Conservation (phyloP, 768 basidiomycete species). For the Suillus brevipes region DNA sequence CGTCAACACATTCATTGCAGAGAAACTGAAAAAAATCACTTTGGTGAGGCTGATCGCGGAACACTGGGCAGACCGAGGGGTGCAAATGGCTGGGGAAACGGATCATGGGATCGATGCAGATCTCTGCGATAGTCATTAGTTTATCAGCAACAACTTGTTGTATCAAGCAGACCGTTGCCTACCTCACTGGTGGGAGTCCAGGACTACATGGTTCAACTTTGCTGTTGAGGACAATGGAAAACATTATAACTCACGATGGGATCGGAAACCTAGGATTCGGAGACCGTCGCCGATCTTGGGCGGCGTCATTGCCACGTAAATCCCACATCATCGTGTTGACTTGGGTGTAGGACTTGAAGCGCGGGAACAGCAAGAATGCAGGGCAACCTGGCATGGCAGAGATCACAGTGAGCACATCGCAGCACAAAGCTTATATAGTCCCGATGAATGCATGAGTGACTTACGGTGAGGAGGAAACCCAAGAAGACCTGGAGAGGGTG, state of each 20-base stretch:
- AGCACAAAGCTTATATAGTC: constrained; percentile 27
- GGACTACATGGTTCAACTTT: constrained; percentile 15
- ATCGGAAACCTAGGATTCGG: constrained; percentile 18
- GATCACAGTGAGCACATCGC: constrained; percentile 9
- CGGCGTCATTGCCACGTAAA: constrained; percentile 16
- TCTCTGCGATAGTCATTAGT: background rate
- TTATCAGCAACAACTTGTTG: background rate
- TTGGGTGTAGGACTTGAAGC: constrained; percentile 35
- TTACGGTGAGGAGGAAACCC: constrained; percentile 22
- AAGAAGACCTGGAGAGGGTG: constrained; percentile 28
- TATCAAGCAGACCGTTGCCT: background rate
- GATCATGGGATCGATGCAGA: constrained; percentile 18
- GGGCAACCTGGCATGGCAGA: constrained; percentile 33
- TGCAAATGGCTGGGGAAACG: constrained; percentile 19
- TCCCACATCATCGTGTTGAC: constrained; percentile 34
- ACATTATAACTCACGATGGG: constrained; percentile 19
- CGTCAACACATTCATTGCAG: constrained; percentile 8
- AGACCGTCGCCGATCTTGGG: constrained; percentile 15
- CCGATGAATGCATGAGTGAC: constrained; percentile 10
- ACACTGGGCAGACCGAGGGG: constrained; percentile 21
- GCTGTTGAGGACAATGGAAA: background rate
- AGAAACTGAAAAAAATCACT: constrained; percentile 17
- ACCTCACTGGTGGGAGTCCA: constrained; percentile 17
- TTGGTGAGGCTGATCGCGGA: constrained; percentile 18
- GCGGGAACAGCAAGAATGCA: constrained; percentile 31